These are phyloP conservation scores for Leccinum pachyderme DNA, from an alignment of 1,284 basidiomycete species.

Conservation along the genomic window DNA sequence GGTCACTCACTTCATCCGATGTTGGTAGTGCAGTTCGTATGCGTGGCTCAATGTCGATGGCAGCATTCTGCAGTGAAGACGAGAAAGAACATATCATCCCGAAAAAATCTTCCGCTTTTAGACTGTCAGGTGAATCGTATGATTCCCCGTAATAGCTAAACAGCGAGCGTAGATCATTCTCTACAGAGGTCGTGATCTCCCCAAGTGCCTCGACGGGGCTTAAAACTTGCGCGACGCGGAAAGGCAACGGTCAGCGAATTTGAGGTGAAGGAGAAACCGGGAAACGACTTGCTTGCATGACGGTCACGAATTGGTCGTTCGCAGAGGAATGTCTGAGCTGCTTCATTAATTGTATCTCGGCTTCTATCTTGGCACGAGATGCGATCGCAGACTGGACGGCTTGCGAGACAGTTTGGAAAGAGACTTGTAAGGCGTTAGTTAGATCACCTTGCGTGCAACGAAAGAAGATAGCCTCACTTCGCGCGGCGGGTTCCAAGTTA, in stretches of 20 bases:
- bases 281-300: constrained; percentile 58
- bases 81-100: constrained; percentile 72
- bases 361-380: constrained; percentile 57
- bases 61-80: constrained; percentile 68
- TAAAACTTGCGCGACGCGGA: constrained; percentile 38
- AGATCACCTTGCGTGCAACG: no score
- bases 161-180: constrained; percentile 57
- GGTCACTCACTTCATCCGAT: constrained; percentile 8
- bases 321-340: constrained; percentile 31
- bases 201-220: constrained; percentile 61
- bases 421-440: constrained; percentile 49
- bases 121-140: constrained; percentile 55
- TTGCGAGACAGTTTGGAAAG: constrained; percentile 59
- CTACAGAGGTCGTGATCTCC: constrained; percentile 57
- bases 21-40: background rate
- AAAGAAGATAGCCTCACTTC: constrained; percentile 47
- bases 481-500: constrained; percentile 78
- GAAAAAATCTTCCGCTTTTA: constrained; percentile 81
- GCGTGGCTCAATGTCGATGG: constrained; percentile 64
- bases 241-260: background rate
- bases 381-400: constrained; percentile 57
- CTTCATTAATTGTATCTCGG: constrained; percentile 52
- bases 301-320: constrained; percentile 60
- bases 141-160: constrained; percentile 74
- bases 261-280: background rate